A percentile compares a stretch with the other conserved stretches of the same genome.
These are phyloP conservation scores for Conticribra weissflogii DNA, from an alignment of 108 stramenopile genomes.

Conservation along the genomic window DNA sequence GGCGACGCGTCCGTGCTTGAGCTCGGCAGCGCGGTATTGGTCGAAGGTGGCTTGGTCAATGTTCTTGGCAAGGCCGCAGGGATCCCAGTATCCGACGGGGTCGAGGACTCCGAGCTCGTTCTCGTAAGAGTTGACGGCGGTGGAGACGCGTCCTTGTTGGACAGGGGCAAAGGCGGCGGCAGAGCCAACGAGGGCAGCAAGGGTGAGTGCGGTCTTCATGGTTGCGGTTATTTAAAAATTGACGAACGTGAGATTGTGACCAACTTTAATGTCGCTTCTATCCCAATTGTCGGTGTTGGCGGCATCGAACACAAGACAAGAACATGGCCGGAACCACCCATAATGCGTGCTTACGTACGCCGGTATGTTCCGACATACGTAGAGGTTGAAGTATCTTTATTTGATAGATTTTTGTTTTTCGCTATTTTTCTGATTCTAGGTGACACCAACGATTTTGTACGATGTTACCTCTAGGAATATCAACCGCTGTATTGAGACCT, in stretches of 20 bases:
- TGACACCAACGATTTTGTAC: too few relatives aligned
- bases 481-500: too few relatives aligned
- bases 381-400: conserved; percentile 32
- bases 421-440: too few relatives aligned
- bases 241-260: background rate
- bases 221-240: background rate
- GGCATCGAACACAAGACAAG: background rate
- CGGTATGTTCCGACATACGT: background rate
- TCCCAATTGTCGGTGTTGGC: background rate
- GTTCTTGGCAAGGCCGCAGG: conserved; percentile 59
- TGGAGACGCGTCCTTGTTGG: conserved; percentile 25
- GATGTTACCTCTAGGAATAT: too few relatives aligned
- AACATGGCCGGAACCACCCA: background rate
- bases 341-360: background rate
- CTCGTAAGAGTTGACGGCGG: conserved; percentile 58
- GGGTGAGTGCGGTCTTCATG: conserved; percentile 33
- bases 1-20: conserved; percentile 93
- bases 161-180: conserved; percentile 39
- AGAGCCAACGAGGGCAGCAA: conserved; percentile 38
- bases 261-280: too few relatives aligned
- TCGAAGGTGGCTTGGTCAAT: conserved; percentile 64
- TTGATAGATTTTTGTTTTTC: too few relatives aligned
- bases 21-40: conserved; percentile 83
- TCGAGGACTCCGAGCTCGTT: conserved; percentile 58
- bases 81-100: conserved; percentile 68